Evolutionary conservation across 2,329 filamentous ascomycete species (phyloP), one percentile per base, ranked within the genome.

Genomic region (Fusarium decemcellulare): DNA sequence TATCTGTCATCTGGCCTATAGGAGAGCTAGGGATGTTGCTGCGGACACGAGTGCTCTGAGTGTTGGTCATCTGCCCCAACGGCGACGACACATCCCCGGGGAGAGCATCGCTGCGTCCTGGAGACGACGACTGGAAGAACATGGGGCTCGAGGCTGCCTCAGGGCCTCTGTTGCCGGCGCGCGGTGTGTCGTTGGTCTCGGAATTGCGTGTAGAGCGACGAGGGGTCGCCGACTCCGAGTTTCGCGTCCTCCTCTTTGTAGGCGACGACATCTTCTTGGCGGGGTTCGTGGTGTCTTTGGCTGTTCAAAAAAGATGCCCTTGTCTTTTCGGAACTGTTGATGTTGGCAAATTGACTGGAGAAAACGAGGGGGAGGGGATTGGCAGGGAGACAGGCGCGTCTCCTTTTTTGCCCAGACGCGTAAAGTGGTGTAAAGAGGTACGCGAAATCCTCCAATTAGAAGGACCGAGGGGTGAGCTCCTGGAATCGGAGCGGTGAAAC

Each of bases 71-170:
- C 75, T 88, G 86, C 65, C 85, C 81, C 72, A 89, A 75, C 11
- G 87, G 87, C 39, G 87, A 89, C 8, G 86, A 88, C 12, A 82
- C 81, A 54, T 82, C 79, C 46, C 75, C 73, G 42, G 76, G 76
- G 8, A 76, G 76, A 34, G 67, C 77, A 73, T 78, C 71, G 36
- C 59, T 65, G 32, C 66, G 72, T n/a, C 72, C 73, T 2, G 77
- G 74, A 14, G 85, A 74, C 2, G 85, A 74, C 3, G 85, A 89
- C 73, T 87, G 89, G 80, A 91, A 97, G 80, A 93, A 93, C 69
- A 97, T 85, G 42, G 95, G 95, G 62, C 94, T 97, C 5, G 94
- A 96, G 6, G 89, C 88, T 66, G 91, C 83, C 72, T 86, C 84
- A 23, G 85, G 84, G 23, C 80, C 72, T 36, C 82, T 81, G 53